Evolutionary conservation across 768 basidiomycete genomes (phyloP), one percentile per base, ranked within the genome.

Genomic region (Suillus decipiens): DNA sequence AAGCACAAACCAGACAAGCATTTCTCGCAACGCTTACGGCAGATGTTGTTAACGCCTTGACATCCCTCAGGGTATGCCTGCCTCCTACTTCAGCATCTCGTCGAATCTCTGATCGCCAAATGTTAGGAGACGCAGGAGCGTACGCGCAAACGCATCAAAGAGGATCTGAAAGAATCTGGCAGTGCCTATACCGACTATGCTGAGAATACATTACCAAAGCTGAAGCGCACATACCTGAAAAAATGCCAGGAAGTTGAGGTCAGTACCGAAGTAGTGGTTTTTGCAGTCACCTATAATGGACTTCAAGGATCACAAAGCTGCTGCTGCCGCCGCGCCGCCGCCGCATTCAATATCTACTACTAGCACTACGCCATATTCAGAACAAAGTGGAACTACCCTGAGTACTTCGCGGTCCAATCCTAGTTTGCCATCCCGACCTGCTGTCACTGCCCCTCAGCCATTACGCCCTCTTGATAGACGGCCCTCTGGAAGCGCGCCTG

Each of bases 221-320:
- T 96, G 59, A 95, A 93, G 78, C 81, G 86, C 57, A 77, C 82
- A 47, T 97, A 97, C 72, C 75, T 85, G 28, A 93, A 89, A 78
- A 95, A 93, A 75, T 93, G 92, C 71, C 86, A 89, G 56, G 93
- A 95, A 67, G 88, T 91, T 8, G 95, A 96, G 82, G 95, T 93
- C 65, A 62, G 79, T 67, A 36, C 36, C 48, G 47, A 47, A 19
- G 39, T 53, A 53, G 24, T 22, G 37, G 45, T 55, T 17, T 17
- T 54, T 55, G 53, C 51, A 10, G 61, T 61, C 56, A 31, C 24
- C 28, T 28, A 57, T 19, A 57, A 70, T 55, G 54, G 41, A 7
- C 56, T 15, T 47, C 17, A 68, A 93, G 92, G 92, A 93, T 66
- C 81, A 89, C 78, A 89, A 86, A 65, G 78, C 82, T 41, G 78